These are phyloP conservation scores for Meredithiella fracta DNA, from an alignment of 2,329 filamentous ascomycete species.

Conservation along the genomic window DNA sequence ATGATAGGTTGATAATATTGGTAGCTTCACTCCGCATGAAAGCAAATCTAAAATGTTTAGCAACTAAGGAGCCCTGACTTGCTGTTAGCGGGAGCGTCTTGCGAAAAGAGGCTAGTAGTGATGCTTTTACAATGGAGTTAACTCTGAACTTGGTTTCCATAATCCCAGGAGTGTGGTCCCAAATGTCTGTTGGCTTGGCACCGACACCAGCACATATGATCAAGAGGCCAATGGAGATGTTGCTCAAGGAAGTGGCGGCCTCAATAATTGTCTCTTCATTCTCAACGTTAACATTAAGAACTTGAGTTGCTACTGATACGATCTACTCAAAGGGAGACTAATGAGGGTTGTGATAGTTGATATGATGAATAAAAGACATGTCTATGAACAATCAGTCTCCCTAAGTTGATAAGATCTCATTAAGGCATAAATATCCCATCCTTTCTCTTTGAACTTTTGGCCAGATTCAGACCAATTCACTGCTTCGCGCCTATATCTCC, in stretches of 20 bases:
- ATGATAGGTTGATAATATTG: background rate
- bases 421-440: background rate
- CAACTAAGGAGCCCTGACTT: background rate
- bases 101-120: background rate
- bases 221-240: background rate
- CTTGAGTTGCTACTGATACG: background rate
- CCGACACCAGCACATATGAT: background rate
- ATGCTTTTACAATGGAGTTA: background rate
- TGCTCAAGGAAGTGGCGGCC: background rate
- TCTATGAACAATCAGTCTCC: background rate
- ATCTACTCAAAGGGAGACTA: background rate
- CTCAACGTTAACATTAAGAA: background rate
- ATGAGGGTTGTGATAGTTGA: background rate
- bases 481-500: background rate
- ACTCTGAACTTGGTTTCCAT: background rate
- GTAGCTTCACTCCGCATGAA: background rate
- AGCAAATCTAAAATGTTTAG: slow-evolving; percentile 1
- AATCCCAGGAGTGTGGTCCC: background rate
- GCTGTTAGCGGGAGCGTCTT: background rate
- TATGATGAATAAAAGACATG: background rate
- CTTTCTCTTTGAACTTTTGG: background rate
- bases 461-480: background rate
- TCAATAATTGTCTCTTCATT: background rate
- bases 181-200: background rate
- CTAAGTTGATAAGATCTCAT: background rate